Evolutionary conservation across 1,284 basidiomycete genomes (phyloP).

Genomic region (Kalmanozyma brasiliensis): DNA sequence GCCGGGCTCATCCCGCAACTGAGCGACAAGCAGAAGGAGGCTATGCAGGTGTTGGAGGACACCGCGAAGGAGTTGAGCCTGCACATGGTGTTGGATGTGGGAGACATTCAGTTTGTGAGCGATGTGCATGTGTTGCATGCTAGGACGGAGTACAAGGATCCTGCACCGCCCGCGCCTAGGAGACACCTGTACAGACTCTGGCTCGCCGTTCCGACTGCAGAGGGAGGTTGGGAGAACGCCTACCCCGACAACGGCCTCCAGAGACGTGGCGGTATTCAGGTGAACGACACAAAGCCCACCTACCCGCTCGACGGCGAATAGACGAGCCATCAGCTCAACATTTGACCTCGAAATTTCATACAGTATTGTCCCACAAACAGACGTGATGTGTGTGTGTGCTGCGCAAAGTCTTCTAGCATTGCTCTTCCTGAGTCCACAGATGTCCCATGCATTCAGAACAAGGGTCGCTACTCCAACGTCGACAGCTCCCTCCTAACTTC

Average conservation of each 20-base stretch:
- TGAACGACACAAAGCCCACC: conserved; percentile 67
- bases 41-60: conserved; percentile 69
- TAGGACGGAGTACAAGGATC: conserved; percentile 69
- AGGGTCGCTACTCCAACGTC: conserved; percentile 68
- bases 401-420: conserved; percentile 1
- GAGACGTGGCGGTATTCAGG: conserved; percentile 66
- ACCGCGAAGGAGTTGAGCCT: conserved; percentile 68
- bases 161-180: conserved; percentile 66
- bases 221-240: conserved; percentile 69
- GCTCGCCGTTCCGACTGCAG: conserved; percentile 68
- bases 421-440: neutral
- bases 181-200: conserved; percentile 70
- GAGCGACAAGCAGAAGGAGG: conserved; percentile 67
- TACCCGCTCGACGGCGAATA: conserved; percentile 70
- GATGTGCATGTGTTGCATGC: conserved; percentile 69
- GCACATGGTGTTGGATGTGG: conserved; percentile 70
- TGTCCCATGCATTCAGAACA: neutral
- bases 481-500: conserved; percentile 83
- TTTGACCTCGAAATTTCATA: no score
- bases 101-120: conserved; percentile 63
- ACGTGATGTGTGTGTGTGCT: neutral
- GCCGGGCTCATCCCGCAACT: conserved; percentile 69
- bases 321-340: no score
- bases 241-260: conserved; percentile 67
- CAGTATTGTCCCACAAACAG: no score